These are phyloP conservation scores for Penicillium arizonense DNA, from an alignment of 495 filamentous ascomycete genomes.

Conservation along the genomic window DNA sequence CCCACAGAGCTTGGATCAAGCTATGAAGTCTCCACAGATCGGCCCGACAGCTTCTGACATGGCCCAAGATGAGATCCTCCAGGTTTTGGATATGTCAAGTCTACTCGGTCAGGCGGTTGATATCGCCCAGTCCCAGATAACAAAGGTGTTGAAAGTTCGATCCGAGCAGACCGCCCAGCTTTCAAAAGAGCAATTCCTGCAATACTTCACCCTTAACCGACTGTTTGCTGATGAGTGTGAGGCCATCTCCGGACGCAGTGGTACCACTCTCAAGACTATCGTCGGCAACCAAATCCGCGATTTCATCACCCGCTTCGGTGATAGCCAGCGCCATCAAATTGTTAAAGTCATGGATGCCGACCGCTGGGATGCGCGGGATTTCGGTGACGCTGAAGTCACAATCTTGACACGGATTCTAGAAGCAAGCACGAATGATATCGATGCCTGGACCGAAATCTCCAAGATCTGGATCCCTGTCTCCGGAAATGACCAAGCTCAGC, in stretches of 20 bases:
- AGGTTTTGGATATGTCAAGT: slow-evolving; percentile 87
- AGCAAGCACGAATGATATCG: slow-evolving; percentile 76
- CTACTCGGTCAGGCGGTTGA: slow-evolving; percentile 94
- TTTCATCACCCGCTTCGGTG: slow-evolving; percentile 74
- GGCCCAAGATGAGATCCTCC: slow-evolving; percentile 76
- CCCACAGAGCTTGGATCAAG: slow-evolving; percentile 26
- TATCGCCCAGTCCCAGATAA: slow-evolving; percentile 86
- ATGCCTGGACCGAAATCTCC: slow-evolving; percentile 68
- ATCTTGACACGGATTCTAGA: slow-evolving; percentile 68
- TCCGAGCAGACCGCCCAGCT: slow-evolving; percentile 76
- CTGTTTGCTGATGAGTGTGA: slow-evolving; percentile 97
- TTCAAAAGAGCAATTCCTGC: slow-evolving; percentile 74
- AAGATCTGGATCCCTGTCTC: slow-evolving; percentile 64
- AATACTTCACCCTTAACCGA: slow-evolving; percentile 90
- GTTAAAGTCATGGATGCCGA: slow-evolving; percentile 86
- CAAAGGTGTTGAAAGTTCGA: slow-evolving; percentile 88
- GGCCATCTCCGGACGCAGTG: slow-evolving; percentile 86
- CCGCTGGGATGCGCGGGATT: slow-evolving; percentile 87
- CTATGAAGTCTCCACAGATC: slow-evolving; percentile 10
- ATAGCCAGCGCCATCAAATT: slow-evolving; percentile 73
- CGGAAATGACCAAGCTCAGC: slow-evolving; percentile 21
- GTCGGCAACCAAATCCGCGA: slow-evolving; percentile 91
- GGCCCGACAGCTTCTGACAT: slow-evolving; percentile 26
- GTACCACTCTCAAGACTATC: slow-evolving; percentile 77
- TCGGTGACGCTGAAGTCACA: slow-evolving; percentile 62